Base-by-base conservation (phyloP, 495 filamentous ascomycete genomes). In the Penicillium steckii region DNA sequence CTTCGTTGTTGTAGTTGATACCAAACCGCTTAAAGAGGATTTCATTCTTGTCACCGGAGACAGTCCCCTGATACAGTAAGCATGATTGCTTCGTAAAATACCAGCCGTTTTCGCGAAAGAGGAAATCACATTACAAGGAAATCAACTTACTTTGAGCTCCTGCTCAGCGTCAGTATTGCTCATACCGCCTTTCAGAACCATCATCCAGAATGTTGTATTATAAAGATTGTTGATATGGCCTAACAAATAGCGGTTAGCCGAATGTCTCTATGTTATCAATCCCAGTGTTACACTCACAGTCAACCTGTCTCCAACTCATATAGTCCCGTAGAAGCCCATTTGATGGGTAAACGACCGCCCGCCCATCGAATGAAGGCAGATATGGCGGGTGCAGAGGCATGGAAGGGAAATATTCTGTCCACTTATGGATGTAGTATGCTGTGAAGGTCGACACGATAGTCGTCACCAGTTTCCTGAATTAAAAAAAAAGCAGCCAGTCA, bases 141-240 rank as follows among this genome's bases (percentile, higher is more conserved):
- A 19, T 9, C 29, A 25, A 65, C 71, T 54, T 53, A 89, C 89
- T 63, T 86, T 83, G 23, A 97, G 76, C 44, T 79, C 80, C 59
- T 85, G 78, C 65, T 96, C 94, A 0, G 94, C 94, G 57, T 89
- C 84, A 17, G 80, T 85, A 8, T 79, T 77, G 42, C 80, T 83
- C 75, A 94, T 80, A 0, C 85, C 88, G 0, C 91, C 92, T 35
- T 82, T 72, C 46, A 86, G 80, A 21, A 97, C 85, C 61, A 97
- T 76, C 0, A 85, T 78, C 94, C 94, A 97, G 64, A 97, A 97
- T 0, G 91, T 92, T 1, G 94, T 98, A 61, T 98, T 98, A 68
- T 96, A 97, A 13, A 97, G 78, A 64, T 98, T 98, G 68, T 98
- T 98, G 59, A 98, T 93, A 67, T 98, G 94, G 62, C 90, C 90